Base-by-base conservation (phyloP, 768 basidiomycete species). In the Naganishia friedmannii region DNA sequence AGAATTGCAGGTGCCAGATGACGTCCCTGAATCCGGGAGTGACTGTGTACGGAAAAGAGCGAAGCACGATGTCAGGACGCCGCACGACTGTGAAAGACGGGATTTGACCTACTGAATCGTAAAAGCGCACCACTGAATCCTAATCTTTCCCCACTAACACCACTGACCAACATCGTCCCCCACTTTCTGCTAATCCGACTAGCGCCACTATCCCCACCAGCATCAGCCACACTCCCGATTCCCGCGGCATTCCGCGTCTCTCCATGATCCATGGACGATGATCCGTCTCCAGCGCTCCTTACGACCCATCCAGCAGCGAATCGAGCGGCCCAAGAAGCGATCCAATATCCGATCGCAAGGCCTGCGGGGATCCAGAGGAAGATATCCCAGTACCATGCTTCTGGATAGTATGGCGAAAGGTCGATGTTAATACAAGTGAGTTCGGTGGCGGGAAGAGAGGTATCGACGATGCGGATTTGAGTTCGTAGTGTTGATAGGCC, bases 11-110 rank as follows among this genome's bases (percentile, higher is more conserved):
- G 76, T 94, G 92, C 80, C 92, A 90, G 60, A 97, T 86, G 63
- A 99, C 86, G 80, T 99, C 96, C 66, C 93, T 85, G 82, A 94
- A 83, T 7, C 92, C 92, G 1, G 96, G 95, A 0, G 96, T 95
- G 74, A 89, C 93, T 69, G 46, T 10, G 15, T 1, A 29, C 29
- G 65, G 10, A 45, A 31, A 6, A 66, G 29, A 21, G 31, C 19
- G 19, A 29, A 23, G n/a, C 15, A 19, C 7, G 7, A 15, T 23
- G 46, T 65, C 60, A 65, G 42, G 15, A 23, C 1, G 23, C 34
- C 9, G 12, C 19, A 37, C 15, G 17, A 26, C 28, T 42, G 37
- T 2, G 42, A 51, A 29, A 17, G 51, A 5, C 0, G 17, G 21
- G 5, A 34, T 31, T 15, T 4, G 84, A 78, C 90, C 77, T 78